phyloP scores from a whole-genome alignment of 345 rosid genomes.

The Gossypium longicalyx region DNA sequence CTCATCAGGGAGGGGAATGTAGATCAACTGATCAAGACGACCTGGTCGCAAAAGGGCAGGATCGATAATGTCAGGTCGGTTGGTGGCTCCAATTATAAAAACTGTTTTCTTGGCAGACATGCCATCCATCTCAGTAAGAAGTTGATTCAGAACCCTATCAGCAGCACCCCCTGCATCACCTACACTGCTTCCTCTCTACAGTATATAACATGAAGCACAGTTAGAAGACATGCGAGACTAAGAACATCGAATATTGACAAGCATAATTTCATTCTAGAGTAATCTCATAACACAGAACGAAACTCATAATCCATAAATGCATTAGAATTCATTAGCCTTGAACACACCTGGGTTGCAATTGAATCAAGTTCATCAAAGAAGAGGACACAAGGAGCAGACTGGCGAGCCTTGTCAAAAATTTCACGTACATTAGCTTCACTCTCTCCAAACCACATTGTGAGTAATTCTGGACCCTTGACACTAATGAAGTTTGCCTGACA shows the following conservation, averaged over 20 bases:
- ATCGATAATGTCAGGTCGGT: slow-evolving; percentile 91
- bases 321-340: not conserved
- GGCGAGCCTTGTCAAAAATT: slow-evolving; percentile 93
- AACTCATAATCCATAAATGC: not conserved
- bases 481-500: slow-evolving; percentile 98
- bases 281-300: not conserved
- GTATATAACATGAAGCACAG: not conserved
- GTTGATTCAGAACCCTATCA: slow-evolving; percentile 91
- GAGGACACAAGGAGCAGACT: slow-evolving; percentile 91
- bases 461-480: slow-evolving; percentile 90
- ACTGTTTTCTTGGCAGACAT: slow-evolving; percentile 95
- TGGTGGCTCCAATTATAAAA: slow-evolving; percentile 92
- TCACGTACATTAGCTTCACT: slow-evolving; percentile 96
- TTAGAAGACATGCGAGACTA: not conserved
- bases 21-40: slow-evolving; percentile 88
- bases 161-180: slow-evolving; percentile 99
- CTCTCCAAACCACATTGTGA: slow-evolving; percentile 98
- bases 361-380: slow-evolving; percentile 97
- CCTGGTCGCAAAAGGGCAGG: slow-evolving; percentile 95
- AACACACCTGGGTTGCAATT: slow-evolving; percentile 82
- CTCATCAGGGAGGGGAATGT: slow-evolving; percentile 94
- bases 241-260: not conserved
- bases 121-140: slow-evolving; percentile 97
- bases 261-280: not conserved
- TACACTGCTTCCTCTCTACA: slow-evolving; percentile 82